These are phyloP conservation scores for Harringtonia aguacate DNA, from an alignment of 2,329 filamentous ascomycete genomes.

Conservation along the genomic window DNA sequence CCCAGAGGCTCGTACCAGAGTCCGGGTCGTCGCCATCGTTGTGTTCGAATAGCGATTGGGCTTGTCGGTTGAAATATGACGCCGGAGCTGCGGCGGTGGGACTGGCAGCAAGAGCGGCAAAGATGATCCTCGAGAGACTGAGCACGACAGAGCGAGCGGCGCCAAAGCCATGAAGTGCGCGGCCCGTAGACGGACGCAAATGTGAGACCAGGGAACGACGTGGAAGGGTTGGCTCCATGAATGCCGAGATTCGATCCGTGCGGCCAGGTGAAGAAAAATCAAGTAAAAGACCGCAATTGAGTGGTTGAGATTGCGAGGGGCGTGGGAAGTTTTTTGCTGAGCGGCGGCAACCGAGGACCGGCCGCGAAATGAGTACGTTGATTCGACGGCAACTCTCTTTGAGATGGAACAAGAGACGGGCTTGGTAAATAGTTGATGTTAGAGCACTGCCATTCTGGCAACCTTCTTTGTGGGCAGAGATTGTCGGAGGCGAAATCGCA, in stretches of 20 bases:
- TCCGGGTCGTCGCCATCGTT: slow-evolving; percentile 35
- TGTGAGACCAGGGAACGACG: not conserved
- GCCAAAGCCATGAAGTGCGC: slow-evolving; percentile 19
- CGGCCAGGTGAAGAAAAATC: too few species aligned
- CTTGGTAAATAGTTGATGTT: not conserved
- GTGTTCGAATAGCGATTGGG: slow-evolving; percentile 12
- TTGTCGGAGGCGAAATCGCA: not conserved
- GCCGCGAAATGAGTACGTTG: too few species aligned
- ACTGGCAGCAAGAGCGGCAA: slow-evolving; percentile 34
- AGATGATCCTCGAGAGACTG: slow-evolving; percentile 39
- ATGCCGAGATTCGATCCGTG: not conserved
- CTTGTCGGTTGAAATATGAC: slow-evolving; percentile 13
- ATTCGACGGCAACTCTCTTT: too few species aligned
- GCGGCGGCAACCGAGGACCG: too few species aligned
- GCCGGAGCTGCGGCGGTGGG: slow-evolving; percentile 30
- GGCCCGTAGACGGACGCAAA: not conserved
- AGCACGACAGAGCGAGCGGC: slow-evolving; percentile 35
- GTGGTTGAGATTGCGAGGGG: too few species aligned
- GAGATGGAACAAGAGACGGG: not conserved
- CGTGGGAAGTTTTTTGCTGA: too few species aligned
- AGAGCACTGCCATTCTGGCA: not conserved
- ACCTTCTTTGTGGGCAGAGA: not conserved
- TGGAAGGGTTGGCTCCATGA: not conserved
- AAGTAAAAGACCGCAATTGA: too few species aligned
- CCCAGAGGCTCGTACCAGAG: slow-evolving; percentile 58